Base-by-base conservation (phyloP, 139 green algal species). In the Haematococcus sp. region DNA sequence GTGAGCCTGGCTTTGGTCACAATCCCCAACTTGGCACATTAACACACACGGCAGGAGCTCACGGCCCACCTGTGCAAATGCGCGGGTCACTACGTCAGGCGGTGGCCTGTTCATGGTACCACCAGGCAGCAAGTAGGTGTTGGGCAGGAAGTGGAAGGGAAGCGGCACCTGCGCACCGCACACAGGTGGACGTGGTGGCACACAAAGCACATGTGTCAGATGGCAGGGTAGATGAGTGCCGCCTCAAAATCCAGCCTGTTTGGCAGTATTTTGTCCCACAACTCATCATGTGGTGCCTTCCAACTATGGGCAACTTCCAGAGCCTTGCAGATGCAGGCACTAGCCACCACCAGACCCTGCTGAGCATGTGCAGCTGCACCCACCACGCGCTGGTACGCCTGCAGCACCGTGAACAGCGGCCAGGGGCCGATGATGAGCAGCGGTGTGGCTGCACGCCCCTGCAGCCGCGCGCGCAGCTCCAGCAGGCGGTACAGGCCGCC, bases 361-460 rank as follows among this genome's bases (percentile, higher is more conserved):
- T 35, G 40, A 7, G 15, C n/a, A 22, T 59, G 25, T 40, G 40
- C 25, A 30, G 13, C 60, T 3, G 51, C 51, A 44, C 69, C 25
- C 70, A 95, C 84, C 30, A 94, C 73, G 15, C 82, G 61, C 4
- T 73, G 71, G 67, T 94, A 96, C 1, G 65, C 56, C 25, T 74
- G 25, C 43, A 98, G 81, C 35, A 92, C 82, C 1, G 83, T 63
- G 68, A 90, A 86, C 51, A 98, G 81, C 44, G 82, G 81, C 59
- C 55, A 76, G 2, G 95, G 95, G 0, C 91, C 95, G 3, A 99
- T 78, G 16, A 99, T 81, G 34, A 91, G 77, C 64, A 98, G 76
- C 17, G 90, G 88, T 13, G 77, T 55, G 25, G 61, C 49, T 5
- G 25, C 67, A 15, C 5, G 23, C 22, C 63, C 81, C 69, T 93